Conservation (phyloP, 1,284 basidiomycete species). For the Gymnopus androsaceus region DNA sequence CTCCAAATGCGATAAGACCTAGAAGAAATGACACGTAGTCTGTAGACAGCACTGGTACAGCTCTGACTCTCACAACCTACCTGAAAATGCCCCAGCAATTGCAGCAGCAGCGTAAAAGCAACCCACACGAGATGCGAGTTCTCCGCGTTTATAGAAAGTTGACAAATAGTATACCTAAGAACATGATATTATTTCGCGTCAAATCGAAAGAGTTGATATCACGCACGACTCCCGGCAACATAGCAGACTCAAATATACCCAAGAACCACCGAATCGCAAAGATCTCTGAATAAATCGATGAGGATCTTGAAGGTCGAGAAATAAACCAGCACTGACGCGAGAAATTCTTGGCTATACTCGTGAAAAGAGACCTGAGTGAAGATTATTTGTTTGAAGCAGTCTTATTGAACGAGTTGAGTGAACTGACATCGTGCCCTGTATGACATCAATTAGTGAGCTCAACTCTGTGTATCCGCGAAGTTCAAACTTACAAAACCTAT, state of each 20-base stretch:
- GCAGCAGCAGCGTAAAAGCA: conserved; percentile 50
- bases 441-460: neutral
- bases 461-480: neutral
- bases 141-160: conserved; percentile 51
- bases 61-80: conserved; percentile 17
- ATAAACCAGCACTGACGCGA: conserved; percentile 28
- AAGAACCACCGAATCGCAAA: conserved; percentile 49
- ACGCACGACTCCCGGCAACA: conserved; percentile 30
- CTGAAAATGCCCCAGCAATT: conserved; percentile 48
- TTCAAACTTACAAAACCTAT: conserved; percentile 41
- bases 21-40: neutral
- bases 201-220: neutral
- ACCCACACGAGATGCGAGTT: conserved; percentile 50
- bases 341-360: conserved; percentile 42
- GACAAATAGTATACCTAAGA: conserved; percentile 52
- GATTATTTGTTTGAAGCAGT: neutral
- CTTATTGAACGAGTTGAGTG: no score
- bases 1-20: conserved; percentile 48
- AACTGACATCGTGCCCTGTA: conserved; percentile 41
- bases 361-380: conserved; percentile 37
- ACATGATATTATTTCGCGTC: neutral
- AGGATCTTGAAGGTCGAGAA: neutral
- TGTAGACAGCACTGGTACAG: neutral
- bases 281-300: conserved; percentile 32
- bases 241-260: conserved; percentile 48